These are phyloP conservation scores for Colletotrichum sp. DNA, from an alignment of 2,329 filamentous ascomycete genomes.

Conservation along the genomic window DNA sequence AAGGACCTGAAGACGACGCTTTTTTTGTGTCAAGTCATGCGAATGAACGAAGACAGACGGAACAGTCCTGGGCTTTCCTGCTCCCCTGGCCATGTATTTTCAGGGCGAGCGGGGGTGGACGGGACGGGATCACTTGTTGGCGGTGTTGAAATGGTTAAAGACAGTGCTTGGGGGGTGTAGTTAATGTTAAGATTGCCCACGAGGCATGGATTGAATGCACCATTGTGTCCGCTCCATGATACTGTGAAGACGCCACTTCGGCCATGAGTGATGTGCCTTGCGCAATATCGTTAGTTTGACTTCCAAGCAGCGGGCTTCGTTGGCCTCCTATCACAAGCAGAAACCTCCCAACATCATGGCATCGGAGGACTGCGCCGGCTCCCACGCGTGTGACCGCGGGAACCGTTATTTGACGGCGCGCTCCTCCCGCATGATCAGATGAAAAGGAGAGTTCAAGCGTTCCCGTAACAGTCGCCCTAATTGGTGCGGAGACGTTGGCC, in stretches of 20 bases:
- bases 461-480: not conserved
- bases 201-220: not conserved
- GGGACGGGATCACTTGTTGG: not conserved
- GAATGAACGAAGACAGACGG: not conserved
- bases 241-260: not conserved
- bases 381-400: not conserved
- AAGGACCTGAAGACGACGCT: not conserved
- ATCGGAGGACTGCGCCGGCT: not conserved
- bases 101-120: not conserved
- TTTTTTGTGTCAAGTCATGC: not conserved
- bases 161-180: not conserved
- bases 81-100: slow-evolving; percentile 2
- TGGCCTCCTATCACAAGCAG: not conserved
- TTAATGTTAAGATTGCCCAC: slow-evolving; percentile 12
- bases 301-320: not conserved
- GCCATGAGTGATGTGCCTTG: not conserved
- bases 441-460: not conserved
- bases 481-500: not conserved
- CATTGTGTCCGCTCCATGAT: not conserved
- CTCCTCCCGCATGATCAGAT: not conserved
- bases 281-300: not conserved
- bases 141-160: not conserved
- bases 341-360: not conserved
- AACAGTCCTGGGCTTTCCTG: not conserved
- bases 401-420: not conserved